These are phyloP conservation scores for Sporisorium scitamineum DNA, from an alignment of 1,284 basidiomycete species.

Conservation along the genomic window DNA sequence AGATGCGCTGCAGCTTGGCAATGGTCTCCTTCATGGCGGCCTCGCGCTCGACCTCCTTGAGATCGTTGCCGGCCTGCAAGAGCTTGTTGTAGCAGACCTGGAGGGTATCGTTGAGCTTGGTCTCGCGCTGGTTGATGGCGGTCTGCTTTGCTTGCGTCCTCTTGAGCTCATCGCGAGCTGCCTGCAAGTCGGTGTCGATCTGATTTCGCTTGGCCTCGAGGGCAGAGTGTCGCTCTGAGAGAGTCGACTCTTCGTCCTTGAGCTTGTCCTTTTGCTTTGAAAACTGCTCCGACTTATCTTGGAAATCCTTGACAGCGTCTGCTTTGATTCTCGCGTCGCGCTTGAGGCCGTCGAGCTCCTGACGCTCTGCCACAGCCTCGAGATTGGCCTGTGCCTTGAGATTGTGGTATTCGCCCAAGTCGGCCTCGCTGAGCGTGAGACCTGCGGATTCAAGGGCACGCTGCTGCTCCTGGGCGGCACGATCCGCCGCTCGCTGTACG, in stretches of 20 bases:
- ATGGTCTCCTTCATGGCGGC: slow-evolving; percentile 86
- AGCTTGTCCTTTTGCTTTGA: slow-evolving; percentile 77
- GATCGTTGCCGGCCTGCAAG: slow-evolving; percentile 70
- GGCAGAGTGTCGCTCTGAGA: slow-evolving; percentile 75
- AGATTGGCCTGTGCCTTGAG: slow-evolving; percentile 76
- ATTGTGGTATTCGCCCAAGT: slow-evolving; percentile 84
- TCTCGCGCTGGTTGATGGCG: slow-evolving; percentile 72
- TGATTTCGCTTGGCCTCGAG: slow-evolving; percentile 42
- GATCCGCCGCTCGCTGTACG: slow-evolving; percentile 71
- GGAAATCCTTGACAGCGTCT: slow-evolving; percentile 74
- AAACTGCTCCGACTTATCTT: slow-evolving; percentile 77
- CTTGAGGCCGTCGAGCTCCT: slow-evolving; percentile 82
- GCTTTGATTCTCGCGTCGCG: slow-evolving; percentile 83
- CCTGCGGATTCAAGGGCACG: slow-evolving; percentile 78
- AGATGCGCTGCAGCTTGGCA: slow-evolving; percentile 78
- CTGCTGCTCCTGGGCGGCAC: slow-evolving; percentile 78
- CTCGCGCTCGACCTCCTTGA: slow-evolving; percentile 83
- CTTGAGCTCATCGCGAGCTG: slow-evolving; percentile 78
- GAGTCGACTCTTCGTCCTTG: slow-evolving; percentile 74
- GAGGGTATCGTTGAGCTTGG: slow-evolving; percentile 83
- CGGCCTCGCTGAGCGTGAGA: slow-evolving; percentile 82
- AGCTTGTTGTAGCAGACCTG: slow-evolving; percentile 85
- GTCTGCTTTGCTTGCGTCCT: slow-evolving; percentile 81
- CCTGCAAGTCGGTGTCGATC: slow-evolving; percentile 30
- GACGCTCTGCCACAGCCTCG: slow-evolving; percentile 86